A percentile compares a stretch with the other conserved stretches of the same genome.
Conservation (phyloP, 495 filamentous ascomycete genomes). For the Schizothecium vesticola region DNA sequence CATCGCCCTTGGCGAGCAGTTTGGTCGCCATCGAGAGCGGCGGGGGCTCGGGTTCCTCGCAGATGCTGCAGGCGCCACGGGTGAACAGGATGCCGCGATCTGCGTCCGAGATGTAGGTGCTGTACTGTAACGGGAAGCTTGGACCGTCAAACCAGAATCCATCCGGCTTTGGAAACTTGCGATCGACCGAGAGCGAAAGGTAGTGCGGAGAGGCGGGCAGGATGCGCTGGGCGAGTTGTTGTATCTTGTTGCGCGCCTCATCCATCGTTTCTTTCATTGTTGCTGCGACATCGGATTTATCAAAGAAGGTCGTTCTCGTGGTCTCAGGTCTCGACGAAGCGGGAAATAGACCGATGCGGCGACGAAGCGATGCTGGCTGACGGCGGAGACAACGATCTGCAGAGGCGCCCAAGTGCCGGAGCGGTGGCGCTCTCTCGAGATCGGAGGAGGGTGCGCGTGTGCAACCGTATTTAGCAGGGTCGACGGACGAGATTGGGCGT, state of each 20-base stretch:
- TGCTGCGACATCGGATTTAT: constrained; percentile 26
- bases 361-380: not conserved
- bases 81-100: constrained; percentile 44
- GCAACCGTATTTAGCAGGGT: not conserved
- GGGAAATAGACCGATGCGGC: not conserved
- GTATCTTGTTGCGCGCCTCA: constrained; percentile 42
- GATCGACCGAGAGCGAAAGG: constrained; percentile 35
- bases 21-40: constrained; percentile 22
- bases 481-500: not conserved
- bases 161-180: constrained; percentile 33
- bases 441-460: not conserved
- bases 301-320: constrained; percentile 12
- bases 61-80: constrained; percentile 38
- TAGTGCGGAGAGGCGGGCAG: constrained; percentile 41
- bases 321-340: not conserved
- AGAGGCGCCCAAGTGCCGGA: constrained; percentile 3
- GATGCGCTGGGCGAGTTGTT: constrained; percentile 37
- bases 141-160: constrained; percentile 34
- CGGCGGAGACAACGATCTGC: not conserved
- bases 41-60: constrained; percentile 31
- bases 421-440: not conserved
- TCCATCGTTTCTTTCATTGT: constrained; percentile 44
- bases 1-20: constrained; percentile 29
- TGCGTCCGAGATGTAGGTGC: constrained; percentile 40
- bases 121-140: constrained; percentile 38